Conservation (phyloP, 306 rosid species). For the Boehmeria nivea region DNA sequence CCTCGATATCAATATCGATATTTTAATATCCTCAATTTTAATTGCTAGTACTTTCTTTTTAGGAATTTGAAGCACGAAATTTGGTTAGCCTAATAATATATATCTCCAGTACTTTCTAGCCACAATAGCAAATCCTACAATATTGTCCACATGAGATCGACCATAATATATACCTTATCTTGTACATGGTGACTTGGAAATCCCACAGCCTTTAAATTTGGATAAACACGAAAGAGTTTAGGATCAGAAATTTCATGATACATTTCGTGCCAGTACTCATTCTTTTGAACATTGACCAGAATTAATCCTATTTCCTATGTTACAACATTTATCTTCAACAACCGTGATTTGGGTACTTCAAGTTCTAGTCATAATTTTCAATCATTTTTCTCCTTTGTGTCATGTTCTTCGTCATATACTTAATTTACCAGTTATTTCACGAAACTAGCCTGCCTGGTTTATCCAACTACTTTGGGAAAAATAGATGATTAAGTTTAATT, state of each 20-base stretch:
- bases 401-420: not conserved
- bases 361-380: no score
- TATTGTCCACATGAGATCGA: conserved; percentile 1
- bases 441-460: no score
- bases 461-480: no score
- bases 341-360: no score
- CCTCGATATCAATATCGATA: no score
- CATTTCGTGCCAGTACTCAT: not conserved
- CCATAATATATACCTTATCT: conserved; percentile 20
- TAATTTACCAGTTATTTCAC: no score
- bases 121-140: conserved; percentile 7
- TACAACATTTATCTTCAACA: no score
- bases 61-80: conserved; percentile 3
- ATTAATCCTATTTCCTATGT: no score
- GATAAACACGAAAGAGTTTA: conserved; percentile 15
- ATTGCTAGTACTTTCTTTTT: not conserved
- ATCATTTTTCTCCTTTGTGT: not conserved
- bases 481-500: no score
- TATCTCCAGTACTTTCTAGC: not conserved
- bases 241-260: conserved; percentile 3
- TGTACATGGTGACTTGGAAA: conserved; percentile 17
- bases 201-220: conserved; percentile 17
- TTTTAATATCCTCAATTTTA: no score
- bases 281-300: no score
- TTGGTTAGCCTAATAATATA: not conserved